Evolutionary conservation across 2,329 filamentous ascomycete genomes (phyloP).

Genomic region (Verticillium nubilum): DNA sequence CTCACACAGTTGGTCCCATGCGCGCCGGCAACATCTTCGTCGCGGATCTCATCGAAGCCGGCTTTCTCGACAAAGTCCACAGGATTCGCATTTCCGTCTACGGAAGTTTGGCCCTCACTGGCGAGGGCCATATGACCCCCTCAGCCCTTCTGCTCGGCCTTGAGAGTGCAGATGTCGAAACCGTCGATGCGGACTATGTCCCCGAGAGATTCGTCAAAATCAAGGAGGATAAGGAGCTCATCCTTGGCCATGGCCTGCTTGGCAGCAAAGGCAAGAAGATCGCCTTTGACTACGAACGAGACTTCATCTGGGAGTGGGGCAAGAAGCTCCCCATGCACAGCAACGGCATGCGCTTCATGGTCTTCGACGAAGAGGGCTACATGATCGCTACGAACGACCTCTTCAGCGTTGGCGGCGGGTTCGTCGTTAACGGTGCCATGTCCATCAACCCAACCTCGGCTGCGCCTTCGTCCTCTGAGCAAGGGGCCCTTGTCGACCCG

Average conservation of each 20-base stretch:
- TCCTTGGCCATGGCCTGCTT: slow-evolving; percentile 33
- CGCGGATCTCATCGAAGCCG: slow-evolving; percentile 38
- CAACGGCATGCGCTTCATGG: slow-evolving; percentile 47
- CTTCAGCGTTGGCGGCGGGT: slow-evolving; percentile 47
- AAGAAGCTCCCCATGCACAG: slow-evolving; percentile 45
- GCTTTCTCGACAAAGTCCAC: slow-evolving; percentile 36
- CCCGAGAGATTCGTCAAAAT: slow-evolving; percentile 39
- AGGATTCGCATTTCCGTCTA: slow-evolving; percentile 43
- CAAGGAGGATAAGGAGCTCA: slow-evolving; percentile 37
- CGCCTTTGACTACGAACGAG: slow-evolving; percentile 40
- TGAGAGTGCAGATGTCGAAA: slow-evolving; percentile 42
- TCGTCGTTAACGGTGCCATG: slow-evolving; percentile 44
- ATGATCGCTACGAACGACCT: slow-evolving; percentile 43
- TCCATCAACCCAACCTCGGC: slow-evolving; percentile 30
- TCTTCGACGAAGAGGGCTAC: slow-evolving; percentile 39
- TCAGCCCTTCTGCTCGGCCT: slow-evolving; percentile 43
- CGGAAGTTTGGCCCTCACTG: slow-evolving; percentile 43
- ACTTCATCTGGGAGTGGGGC: slow-evolving; percentile 47
- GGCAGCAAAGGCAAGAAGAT: slow-evolving; percentile 37
- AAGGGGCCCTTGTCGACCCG: slow-evolving; percentile 8
- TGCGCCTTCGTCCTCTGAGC: slow-evolving; percentile 6
- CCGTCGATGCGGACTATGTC: slow-evolving; percentile 42
- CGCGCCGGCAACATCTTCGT: slow-evolving; percentile 47
- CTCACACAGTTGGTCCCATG: slow-evolving; percentile 47
- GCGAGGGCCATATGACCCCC: slow-evolving; percentile 47